phyloP scores from a whole-genome alignment of 441 rosid species.

The Brassica balearica region DNA sequence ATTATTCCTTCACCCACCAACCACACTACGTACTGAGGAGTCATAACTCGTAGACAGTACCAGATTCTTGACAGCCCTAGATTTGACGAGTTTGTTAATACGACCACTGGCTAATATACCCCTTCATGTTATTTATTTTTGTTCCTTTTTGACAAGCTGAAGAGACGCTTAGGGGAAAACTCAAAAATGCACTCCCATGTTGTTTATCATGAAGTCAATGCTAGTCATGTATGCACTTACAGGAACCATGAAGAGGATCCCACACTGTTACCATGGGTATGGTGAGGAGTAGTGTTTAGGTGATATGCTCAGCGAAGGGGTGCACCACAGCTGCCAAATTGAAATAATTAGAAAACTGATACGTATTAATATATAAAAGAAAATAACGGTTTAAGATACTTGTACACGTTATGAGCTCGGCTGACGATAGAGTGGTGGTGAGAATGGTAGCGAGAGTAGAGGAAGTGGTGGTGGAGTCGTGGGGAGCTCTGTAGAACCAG shows the following conservation, averaged over 20 bases:
- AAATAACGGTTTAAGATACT: neutral
- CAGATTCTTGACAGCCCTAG: slow-evolving; percentile 29
- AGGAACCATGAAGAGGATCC: slow-evolving; percentile 46
- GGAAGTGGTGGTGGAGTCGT: slow-evolving; percentile 58
- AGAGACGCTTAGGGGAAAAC: slow-evolving; percentile 60
- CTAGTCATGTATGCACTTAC: slow-evolving; percentile 47
- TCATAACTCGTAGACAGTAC: neutral
- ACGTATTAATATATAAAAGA: no score
- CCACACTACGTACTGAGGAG: slow-evolving; percentile 50
- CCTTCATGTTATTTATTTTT: slow-evolving; percentile 10
- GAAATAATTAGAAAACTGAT: slow-evolving; percentile 27
- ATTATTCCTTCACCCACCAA: slow-evolving; percentile 59
- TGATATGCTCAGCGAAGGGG: slow-evolving; percentile 76
- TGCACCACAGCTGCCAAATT: slow-evolving; percentile 80
- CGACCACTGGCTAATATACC: no score
- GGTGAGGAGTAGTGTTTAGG: slow-evolving; percentile 51
- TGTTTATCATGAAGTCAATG: slow-evolving; percentile 73
- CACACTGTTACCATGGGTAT: slow-evolving; percentile 49
- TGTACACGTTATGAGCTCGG: slow-evolving; percentile 60
- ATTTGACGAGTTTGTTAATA: slow-evolving; percentile 40
- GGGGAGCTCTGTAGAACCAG: slow-evolving; percentile 52
- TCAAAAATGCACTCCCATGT: slow-evolving; percentile 90
- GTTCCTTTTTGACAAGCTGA: neutral
- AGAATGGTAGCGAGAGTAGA: slow-evolving; percentile 65
- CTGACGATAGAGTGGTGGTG: slow-evolving; percentile 61